Conservation (phyloP, 1,284 basidiomycete genomes). For the Grifola frondosa region DNA sequence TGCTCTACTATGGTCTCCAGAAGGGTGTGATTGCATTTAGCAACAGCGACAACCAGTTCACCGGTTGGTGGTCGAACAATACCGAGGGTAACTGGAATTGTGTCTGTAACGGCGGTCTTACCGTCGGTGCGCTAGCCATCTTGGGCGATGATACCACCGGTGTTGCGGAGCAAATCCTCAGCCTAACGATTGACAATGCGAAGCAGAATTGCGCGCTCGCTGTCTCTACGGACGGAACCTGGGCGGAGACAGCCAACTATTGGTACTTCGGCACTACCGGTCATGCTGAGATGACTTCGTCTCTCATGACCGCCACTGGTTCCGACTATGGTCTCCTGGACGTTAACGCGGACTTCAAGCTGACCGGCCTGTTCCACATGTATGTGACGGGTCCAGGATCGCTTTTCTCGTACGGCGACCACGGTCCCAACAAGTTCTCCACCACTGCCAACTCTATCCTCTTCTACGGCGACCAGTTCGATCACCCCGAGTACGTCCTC, state of each 20-base stretch:
- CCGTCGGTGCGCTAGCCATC: slow-evolving; percentile 89
- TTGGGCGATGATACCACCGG: slow-evolving; percentile 82
- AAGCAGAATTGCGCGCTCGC: slow-evolving; percentile 75
- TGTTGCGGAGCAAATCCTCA: slow-evolving; percentile 67
- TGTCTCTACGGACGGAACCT: slow-evolving; percentile 79
- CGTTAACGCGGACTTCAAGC: slow-evolving; percentile 67
- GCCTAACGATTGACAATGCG: slow-evolving; percentile 73
- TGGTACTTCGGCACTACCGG: slow-evolving; percentile 96
- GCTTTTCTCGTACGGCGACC: slow-evolving; percentile 90
- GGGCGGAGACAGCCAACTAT: slow-evolving; percentile 95
- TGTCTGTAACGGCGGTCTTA: slow-evolving; percentile 91
- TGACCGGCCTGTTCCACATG: slow-evolving; percentile 91
- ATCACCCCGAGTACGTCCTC: slow-evolving; percentile 74
- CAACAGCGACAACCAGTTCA: slow-evolving; percentile 37
- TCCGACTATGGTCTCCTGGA: slow-evolving; percentile 75
- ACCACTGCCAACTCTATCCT: slow-evolving; percentile 78
- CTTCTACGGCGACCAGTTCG: slow-evolving; percentile 69
- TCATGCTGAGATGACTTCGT: slow-evolving; percentile 88
- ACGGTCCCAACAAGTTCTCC: slow-evolving; percentile 94
- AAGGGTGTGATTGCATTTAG: slow-evolving; percentile 58
- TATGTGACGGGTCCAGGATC: slow-evolving; percentile 83
- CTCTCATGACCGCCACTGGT: slow-evolving; percentile 85
- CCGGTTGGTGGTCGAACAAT: slow-evolving; percentile 62
- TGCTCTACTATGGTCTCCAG: slow-evolving; percentile 79
- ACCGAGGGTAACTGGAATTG: slow-evolving; percentile 95